Evolutionary conservation across 2,329 filamentous ascomycete genomes (phyloP).

Genomic region (Sclerotinia subarctica): DNA sequence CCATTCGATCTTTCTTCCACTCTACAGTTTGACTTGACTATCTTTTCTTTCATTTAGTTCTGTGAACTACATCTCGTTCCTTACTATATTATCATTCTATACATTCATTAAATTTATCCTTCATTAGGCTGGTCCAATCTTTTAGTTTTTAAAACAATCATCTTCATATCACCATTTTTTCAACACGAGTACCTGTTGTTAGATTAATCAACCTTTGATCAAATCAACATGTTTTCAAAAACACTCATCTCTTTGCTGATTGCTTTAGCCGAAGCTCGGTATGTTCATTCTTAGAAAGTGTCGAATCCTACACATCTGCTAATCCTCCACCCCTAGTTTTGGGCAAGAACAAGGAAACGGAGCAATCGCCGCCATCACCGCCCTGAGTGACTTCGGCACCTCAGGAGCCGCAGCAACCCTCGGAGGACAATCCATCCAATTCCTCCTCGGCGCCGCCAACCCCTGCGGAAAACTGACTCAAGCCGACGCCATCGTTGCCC

Average conservation of each 20-base stretch:
- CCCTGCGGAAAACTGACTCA: conserved; percentile 63
- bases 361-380: conserved; percentile 52
- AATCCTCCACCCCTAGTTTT: conserved; percentile 44
- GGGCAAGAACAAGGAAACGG: conserved; percentile 54
- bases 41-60: conserved; percentile 35
- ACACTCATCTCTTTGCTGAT: conserved; percentile 31
- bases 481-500: conserved; percentile 60
- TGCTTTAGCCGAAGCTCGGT: conserved; percentile 37
- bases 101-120: conserved; percentile 31
- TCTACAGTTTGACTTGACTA: conserved; percentile 12
- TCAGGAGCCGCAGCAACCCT: conserved; percentile 62
- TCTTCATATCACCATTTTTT: background rate
- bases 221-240: conserved; percentile 33
- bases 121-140: conserved; percentile 33
- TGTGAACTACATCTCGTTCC: conserved; percentile 31
- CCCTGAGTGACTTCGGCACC: conserved; percentile 52
- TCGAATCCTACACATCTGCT: background rate
- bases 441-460: conserved; percentile 62
- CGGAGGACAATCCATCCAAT: conserved; percentile 57
- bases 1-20: conserved; percentile 10
- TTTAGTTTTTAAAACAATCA: conserved; percentile 21
- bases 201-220: conserved; percentile 15
- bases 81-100: conserved; percentile 12
- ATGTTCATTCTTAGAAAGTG: conserved; percentile 11
- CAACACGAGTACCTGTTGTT: conserved; percentile 18